These are phyloP conservation scores for Erysiphe pulchra DNA, from an alignment of 2,329 filamentous ascomycete genomes.

Conservation along the genomic window DNA sequence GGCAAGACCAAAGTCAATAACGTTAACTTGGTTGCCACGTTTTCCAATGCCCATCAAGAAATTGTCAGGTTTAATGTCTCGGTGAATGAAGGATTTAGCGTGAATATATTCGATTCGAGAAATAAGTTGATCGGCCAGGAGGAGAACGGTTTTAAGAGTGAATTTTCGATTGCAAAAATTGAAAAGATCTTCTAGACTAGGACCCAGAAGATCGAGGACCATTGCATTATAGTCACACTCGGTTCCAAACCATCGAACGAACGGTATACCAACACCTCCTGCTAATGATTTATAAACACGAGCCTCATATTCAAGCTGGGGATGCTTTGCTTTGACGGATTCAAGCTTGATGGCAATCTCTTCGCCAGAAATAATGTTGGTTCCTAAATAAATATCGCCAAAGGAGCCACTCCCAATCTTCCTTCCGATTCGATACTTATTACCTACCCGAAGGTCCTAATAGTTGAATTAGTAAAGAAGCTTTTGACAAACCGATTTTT, in stretches of 20 bases:
- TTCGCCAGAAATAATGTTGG: conserved; percentile 98
- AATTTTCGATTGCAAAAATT: conserved; percentile 99
- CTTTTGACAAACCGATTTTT: too few species aligned
- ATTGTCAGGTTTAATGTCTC: conserved; percentile 99
- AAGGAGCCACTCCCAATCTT: conserved; percentile 97
- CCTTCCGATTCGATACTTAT: conserved; percentile 97
- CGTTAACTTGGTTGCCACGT: conserved; percentile 97
- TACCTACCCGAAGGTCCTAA: conserved; percentile 93
- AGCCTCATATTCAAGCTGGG: conserved; percentile 94
- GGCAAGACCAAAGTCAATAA: conserved; percentile 94
- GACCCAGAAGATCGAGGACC: conserved; percentile 90
- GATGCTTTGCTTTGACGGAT: conserved; percentile 98
- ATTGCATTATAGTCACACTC: conserved; percentile 99
- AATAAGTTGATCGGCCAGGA: conserved; percentile 93
- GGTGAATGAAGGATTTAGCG: conserved; percentile 97
- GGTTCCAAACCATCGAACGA: conserved; percentile 97
- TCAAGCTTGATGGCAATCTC: conserved; percentile 99
- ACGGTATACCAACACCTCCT: conserved; percentile 90
- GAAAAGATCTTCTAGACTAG: conserved; percentile 92
- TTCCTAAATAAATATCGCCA: conserved; percentile 95
- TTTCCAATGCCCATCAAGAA: conserved; percentile 99
- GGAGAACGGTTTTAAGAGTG: conserved; percentile 89
- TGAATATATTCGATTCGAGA: conserved; percentile 99
- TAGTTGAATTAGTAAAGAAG: background rate
- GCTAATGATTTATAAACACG: conserved; percentile 78